Evolutionary conservation across 352 stramenopile species (phyloP).

Genomic region (Pythium chondricola): DNA sequence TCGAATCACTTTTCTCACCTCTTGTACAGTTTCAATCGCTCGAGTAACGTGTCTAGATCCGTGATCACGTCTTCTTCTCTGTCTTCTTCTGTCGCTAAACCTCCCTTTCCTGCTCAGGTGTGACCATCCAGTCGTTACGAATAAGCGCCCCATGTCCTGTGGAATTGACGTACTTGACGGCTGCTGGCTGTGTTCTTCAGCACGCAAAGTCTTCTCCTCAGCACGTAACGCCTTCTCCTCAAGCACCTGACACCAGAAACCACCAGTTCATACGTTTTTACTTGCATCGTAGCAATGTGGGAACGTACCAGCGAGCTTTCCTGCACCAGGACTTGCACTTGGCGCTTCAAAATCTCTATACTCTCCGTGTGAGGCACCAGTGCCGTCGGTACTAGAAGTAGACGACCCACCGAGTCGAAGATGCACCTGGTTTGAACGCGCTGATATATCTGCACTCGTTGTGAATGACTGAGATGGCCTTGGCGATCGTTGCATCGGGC

Average conservation of each 20-base stretch:
- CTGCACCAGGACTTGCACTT: constrained; percentile 19
- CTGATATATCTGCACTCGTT: constrained; percentile 25
- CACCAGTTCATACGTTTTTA: too few relatives aligned
- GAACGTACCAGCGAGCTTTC: constrained; percentile 18
- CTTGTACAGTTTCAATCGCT: constrained; percentile 10
- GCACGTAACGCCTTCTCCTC: too few relatives aligned
- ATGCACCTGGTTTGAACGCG: constrained; percentile 25
- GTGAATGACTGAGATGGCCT: too few relatives aligned
- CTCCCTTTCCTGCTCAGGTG: background rate
- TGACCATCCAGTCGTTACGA: too few relatives aligned
- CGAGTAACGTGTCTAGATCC: constrained; percentile 10
- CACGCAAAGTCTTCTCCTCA: too few relatives aligned
- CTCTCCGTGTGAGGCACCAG: background rate
- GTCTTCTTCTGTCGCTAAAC: constrained; percentile 2
- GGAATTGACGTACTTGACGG: too few relatives aligned
- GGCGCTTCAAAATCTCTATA: constrained; percentile 18
- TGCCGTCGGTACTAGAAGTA: background rate
- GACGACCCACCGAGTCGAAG: constrained; percentile 18
- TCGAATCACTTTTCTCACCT: background rate
- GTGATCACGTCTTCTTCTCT: background rate
- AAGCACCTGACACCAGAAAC: too few relatives aligned
- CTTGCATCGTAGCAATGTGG: too few relatives aligned
- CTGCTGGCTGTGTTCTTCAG: too few relatives aligned
- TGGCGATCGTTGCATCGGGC: too few relatives aligned
- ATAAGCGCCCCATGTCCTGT: too few relatives aligned